Evolutionary conservation across 2,329 filamentous ascomycete genomes (phyloP), one percentile per base, ranked within the genome.

Genomic region (Lomentospora prolificans): DNA sequence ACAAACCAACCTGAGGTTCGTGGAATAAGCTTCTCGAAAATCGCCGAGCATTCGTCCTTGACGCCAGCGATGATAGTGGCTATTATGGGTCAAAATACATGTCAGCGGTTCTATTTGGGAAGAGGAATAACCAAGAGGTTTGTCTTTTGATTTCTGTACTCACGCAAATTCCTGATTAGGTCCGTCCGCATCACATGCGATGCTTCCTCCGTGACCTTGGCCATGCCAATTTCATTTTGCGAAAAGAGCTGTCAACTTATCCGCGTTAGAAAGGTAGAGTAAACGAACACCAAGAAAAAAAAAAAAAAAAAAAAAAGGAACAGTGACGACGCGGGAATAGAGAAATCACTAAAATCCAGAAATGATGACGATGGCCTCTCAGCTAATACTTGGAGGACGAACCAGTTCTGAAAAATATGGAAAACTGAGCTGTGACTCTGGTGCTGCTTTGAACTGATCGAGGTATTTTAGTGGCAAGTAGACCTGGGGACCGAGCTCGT

Each of bases 141-240:
- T n/a, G 19, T 46, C 22, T 25, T 46, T 4, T 9, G 19, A 46
- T 46, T n/a, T 17, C 5, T 5, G 7, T 9, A 9, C 51, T 53
- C 19, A 53, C 51, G 51, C 31, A 53, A 22, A 33, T 53, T 53
- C 4, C 51, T 36, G 31, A 53, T 53, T 8, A 53, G 30, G 31
- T 53, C 51, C 30, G 51, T 53, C 31, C 51, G 51, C 51, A 53
- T 53, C 28, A 53, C 51, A 39, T 53, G 51, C 5, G 51, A 53
- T 22, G 51, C 51, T 19, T 53, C 51, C 51, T 53, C 51, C n/a
- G 51, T 53, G 31, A 53, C 51, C 14, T 53, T 53, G n/a, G 51
- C 51, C 51, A 53, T 53, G 30, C 51, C 51, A 24, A 53, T 53
- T 39, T 53, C 51, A 53, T 53, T 53, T 25, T 53, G 51, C n/a